Percentiles rank a stretch among this genome's conserved stretches.
phyloP scores from a whole-genome alignment of 2,329 filamentous ascomycete genomes.

The Penicillium fuscoglaucum region DNA sequence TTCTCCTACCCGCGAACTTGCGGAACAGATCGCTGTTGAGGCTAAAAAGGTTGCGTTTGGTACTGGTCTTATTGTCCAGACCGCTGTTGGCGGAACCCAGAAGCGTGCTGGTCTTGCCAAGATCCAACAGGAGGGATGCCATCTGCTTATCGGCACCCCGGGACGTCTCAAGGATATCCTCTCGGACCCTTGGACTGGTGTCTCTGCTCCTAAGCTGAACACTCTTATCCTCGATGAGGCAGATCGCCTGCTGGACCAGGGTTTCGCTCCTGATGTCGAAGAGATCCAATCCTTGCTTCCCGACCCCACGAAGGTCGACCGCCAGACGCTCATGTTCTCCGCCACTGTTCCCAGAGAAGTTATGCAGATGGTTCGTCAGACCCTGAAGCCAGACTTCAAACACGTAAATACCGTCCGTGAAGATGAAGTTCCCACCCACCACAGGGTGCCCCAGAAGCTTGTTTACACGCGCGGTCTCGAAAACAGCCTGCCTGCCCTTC shows the following conservation, averaged over 20 bases:
- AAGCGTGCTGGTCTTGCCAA: slow-evolving; percentile 67
- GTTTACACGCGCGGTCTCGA: slow-evolving; percentile 68
- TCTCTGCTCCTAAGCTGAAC: slow-evolving; percentile 63
- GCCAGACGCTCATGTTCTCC: slow-evolving; percentile 93
- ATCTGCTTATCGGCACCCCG: slow-evolving; percentile 86
- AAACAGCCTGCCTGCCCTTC: slow-evolving; percentile 72
- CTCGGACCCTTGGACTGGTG: slow-evolving; percentile 61
- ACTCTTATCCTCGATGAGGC: slow-evolving; percentile 66
- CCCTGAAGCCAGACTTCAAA: slow-evolving; percentile 80
- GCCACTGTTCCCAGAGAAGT: slow-evolving; percentile 88
- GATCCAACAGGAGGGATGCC: slow-evolving; percentile 75
- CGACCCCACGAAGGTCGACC: slow-evolving; percentile 59
- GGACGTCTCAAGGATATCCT: slow-evolving; percentile 84
- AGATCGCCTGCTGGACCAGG: slow-evolving; percentile 65
- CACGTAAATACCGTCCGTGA: slow-evolving; percentile 85
- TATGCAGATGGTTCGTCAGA: slow-evolving; percentile 71
- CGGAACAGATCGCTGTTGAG: slow-evolving; percentile 68
- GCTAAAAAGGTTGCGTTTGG: slow-evolving; percentile 65
- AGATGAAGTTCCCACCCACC: slow-evolving; percentile 81
- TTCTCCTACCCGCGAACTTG: slow-evolving; percentile 63
- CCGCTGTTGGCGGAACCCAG: slow-evolving; percentile 88
- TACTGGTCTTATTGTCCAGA: slow-evolving; percentile 69
- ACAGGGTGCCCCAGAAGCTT: slow-evolving; percentile 76
- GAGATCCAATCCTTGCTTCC: slow-evolving; percentile 66
- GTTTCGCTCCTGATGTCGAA: slow-evolving; percentile 67